Percentiles rank a stretch among this genome's conserved stretches.
Evolutionary conservation across 345 rosid genomes (phyloP).

Genomic region (Lepidium sativum): DNA sequence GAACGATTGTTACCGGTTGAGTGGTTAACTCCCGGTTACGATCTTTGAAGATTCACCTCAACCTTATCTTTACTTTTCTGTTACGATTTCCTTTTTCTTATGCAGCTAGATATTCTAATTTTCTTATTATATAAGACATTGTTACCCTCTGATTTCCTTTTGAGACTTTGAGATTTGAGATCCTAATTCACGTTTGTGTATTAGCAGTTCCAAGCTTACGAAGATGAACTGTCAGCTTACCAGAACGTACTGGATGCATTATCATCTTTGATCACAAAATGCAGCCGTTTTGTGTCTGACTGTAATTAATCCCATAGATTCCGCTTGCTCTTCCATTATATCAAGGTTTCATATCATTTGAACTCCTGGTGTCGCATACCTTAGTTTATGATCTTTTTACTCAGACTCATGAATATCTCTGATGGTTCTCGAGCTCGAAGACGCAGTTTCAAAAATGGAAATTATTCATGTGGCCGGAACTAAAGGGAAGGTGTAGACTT

Average conservation of each 20-base stretch:
- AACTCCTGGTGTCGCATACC: not conserved
- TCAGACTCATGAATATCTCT: conserved; percentile 11
- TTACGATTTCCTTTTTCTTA: too few species aligned
- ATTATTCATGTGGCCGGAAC: conserved; percentile 95
- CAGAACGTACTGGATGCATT: conserved; percentile 66
- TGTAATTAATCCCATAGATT: conserved; percentile 56
- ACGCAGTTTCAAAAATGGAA: conserved; percentile 62
- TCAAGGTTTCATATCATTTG: conserved; percentile 37
- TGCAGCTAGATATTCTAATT: too few species aligned
- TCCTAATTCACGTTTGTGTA: too few species aligned
- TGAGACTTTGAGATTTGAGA: too few species aligned
- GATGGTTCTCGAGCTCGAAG: conserved; percentile 72
- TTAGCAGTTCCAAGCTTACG: not conserved
- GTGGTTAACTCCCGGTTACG: too few species aligned
- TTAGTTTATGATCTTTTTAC: not conserved
- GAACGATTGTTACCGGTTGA: too few species aligned
- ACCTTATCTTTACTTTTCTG: too few species aligned
- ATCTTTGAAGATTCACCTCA: too few species aligned
- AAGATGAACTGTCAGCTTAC: conserved; percentile 33
- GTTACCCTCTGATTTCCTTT: too few species aligned
- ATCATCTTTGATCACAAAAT: conserved; percentile 79
- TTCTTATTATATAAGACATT: too few species aligned
- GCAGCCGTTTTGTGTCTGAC: conserved; percentile 50
- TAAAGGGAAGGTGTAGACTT: conserved; percentile 69
- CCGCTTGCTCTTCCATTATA: conserved; percentile 63